Conservation (phyloP, 352 stramenopile species). For the Phytophthora sp. region DNA sequence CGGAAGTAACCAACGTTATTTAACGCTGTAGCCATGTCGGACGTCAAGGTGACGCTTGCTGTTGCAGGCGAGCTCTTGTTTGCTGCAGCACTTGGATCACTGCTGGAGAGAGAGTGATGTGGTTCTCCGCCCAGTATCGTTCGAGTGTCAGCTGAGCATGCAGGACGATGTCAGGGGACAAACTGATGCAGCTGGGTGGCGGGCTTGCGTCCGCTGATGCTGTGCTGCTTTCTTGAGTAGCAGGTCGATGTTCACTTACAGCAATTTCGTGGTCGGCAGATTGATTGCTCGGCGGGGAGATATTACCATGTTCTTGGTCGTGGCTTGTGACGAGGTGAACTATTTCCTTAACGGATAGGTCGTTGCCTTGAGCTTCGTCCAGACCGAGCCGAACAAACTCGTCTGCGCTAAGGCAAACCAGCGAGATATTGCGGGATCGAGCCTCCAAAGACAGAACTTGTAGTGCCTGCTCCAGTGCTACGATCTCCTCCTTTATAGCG, state of each 20-base stretch:
- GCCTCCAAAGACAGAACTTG: constrained; percentile 3
- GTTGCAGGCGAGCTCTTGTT: constrained; percentile 13
- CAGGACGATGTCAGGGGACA: constrained; percentile 5
- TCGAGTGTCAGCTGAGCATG: constrained; percentile 19
- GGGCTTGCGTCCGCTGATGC: neutral
- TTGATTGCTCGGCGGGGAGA: neutral
- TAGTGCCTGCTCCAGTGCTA: constrained; percentile 1
- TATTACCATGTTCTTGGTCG: neutral
- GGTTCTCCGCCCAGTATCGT: constrained; percentile 22
- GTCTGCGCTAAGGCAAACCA: constrained; percentile 1
- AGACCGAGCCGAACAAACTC: constrained; percentile 1
- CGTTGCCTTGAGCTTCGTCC: neutral
- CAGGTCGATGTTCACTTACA: neutral
- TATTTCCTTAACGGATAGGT: constrained; percentile 14
- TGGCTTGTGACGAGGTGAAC: constrained; percentile 8
- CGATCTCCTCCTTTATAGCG: neutral
- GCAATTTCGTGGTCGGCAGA: neutral
- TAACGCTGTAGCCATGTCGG: neutral
- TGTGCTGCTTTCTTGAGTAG: neutral
- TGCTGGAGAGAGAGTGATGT: constrained; percentile 1
- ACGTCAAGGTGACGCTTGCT: neutral
- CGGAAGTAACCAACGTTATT: too few species aligned
- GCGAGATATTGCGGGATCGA: neutral
- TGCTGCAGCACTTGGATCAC: constrained; percentile 20
- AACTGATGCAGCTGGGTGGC: neutral